Evolutionary conservation across 495 filamentous ascomycete species (phyloP), one percentile per base, ranked within the genome.

Genomic region (Pyrenula massariospora): DNA sequence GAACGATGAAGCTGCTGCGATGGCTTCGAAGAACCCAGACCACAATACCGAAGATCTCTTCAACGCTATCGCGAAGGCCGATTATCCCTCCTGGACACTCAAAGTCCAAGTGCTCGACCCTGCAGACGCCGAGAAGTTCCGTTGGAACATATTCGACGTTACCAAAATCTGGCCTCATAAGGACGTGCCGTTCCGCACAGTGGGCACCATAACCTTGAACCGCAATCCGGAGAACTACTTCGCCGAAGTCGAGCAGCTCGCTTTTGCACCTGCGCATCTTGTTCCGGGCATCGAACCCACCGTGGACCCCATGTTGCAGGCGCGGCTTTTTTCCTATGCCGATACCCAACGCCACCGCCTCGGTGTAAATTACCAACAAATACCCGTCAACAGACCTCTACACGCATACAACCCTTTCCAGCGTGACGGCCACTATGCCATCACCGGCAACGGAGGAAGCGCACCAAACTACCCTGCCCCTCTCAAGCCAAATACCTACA

Each of bases 141-240:
- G 95, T 2, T 95, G 95, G 52, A 91, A 95, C 63, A 86, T 92
- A 56, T 76, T 95, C 5, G 91, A 96, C 61, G 85, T 89, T n/a
- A 95, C 91, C 31, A 95, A 96, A 70, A 63, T 93, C 36, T 95
- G 88, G 89, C 91, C 90, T 0, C 88, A 95, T 62, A 87, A 95
- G 47, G 70, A 85, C 1, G 73, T 95, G 2, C 91, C 91, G 0
- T 77, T 92, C 50, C 77, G 84, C 1, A 86, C 88, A 65, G 88
- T 95, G 58, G 90, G 89, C 25, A 80, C 92, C 69, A 61, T 96
- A 10, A 82, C 89, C 55, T 80, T 95, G 24, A 92, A 95, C 74
- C 79, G 82, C 48, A 93, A 89, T 59, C 71, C 86, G 22, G 88
- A 94, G 61, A 89, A 96, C 67, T 96, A 80, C 74, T 93, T 92